phyloP scores from a whole-genome alignment of 1,284 basidiomycete genomes.

The Cerioporus squamosus region DNA sequence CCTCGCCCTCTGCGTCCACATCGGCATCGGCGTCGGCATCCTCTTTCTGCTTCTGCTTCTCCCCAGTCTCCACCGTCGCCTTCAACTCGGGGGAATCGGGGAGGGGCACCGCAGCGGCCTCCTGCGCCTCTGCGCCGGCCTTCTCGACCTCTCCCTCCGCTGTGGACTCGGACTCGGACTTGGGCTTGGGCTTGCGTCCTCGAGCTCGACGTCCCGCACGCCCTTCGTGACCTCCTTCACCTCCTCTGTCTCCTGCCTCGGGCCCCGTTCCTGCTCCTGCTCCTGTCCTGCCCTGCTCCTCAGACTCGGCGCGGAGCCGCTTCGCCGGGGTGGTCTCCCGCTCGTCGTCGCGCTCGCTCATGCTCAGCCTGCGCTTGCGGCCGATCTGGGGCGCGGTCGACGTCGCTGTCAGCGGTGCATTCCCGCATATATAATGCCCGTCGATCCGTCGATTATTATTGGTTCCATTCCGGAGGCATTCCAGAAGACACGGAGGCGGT shows the following conservation, averaged over 20 bases:
- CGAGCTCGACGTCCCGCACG: constrained; percentile 69
- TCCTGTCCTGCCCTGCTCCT: constrained; percentile 30
- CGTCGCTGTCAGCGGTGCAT: constrained; percentile 54
- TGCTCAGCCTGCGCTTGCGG: constrained; percentile 65
- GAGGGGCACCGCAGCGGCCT: constrained; percentile 51
- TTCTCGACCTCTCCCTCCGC: constrained; percentile 33
- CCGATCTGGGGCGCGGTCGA: constrained; percentile 73
- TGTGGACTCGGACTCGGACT: constrained; percentile 33
- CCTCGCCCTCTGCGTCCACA: no score
- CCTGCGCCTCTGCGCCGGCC: constrained; percentile 44
- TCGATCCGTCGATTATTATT: background rate
- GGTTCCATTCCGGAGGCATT: background rate
- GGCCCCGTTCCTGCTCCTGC: constrained; percentile 22
- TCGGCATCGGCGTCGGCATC: background rate
- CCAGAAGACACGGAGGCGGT: constrained; percentile 1
- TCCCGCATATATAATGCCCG: no score
- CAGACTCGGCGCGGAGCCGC: constrained; percentile 44
- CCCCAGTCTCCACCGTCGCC: constrained; percentile 18
- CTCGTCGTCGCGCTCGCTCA: constrained; percentile 52
- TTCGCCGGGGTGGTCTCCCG: constrained; percentile 45
- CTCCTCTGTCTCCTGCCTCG: constrained; percentile 45
- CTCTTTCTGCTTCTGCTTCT: constrained; percentile 3
- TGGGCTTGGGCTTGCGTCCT: constrained; percentile 44
- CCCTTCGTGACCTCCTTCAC: constrained; percentile 73
- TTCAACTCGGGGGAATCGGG: constrained; percentile 46